Conservation (phyloP, 768 basidiomycete species). For the Coprinopsis cinerea region DNA sequence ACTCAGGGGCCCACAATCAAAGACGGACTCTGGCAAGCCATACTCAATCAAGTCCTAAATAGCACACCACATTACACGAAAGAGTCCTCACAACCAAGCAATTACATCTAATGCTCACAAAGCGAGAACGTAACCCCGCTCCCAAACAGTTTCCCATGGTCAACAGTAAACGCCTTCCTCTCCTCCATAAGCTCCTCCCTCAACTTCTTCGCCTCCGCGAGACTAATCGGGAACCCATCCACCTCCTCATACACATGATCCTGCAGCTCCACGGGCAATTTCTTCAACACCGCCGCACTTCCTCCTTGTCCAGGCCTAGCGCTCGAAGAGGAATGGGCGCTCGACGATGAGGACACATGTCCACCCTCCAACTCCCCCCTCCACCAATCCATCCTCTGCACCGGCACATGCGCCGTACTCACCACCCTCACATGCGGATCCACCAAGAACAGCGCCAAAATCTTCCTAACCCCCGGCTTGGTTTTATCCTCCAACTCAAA, state of each 20-base stretch:
- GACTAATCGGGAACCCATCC: slow-evolving; percentile 19
- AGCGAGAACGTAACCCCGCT: not conserved
- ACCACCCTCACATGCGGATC: slow-evolving; percentile 22
- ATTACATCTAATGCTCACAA: slow-evolving; percentile 10
- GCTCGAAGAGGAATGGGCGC: too few species aligned
- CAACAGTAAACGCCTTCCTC: slow-evolving; percentile 15
- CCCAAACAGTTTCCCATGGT: not conserved
- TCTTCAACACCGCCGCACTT: too few species aligned
- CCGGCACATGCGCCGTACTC: slow-evolving; percentile 20
- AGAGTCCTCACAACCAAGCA: too few species aligned
- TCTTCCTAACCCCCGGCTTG: slow-evolving; percentile 34
- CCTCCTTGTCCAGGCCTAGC: too few species aligned
- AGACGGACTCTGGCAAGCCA: too few species aligned
- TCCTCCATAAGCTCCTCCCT: slow-evolving; percentile 25
- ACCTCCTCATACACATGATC: slow-evolving; percentile 14
- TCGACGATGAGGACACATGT: too few species aligned
- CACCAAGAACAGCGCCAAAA: slow-evolving; percentile 33
- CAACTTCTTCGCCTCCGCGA: slow-evolving; percentile 20
- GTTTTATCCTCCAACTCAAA: slow-evolving; percentile 28
- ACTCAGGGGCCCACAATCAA: too few species aligned
- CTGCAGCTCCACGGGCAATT: slow-evolving; percentile 21
- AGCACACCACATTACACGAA: too few species aligned
- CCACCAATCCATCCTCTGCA: slow-evolving; percentile 25
- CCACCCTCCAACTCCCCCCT: slow-evolving; percentile 9
- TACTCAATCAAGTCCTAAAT: too few species aligned